Conservation (phyloP, 805 yeast species). For the Yarrowia sp. region DNA sequence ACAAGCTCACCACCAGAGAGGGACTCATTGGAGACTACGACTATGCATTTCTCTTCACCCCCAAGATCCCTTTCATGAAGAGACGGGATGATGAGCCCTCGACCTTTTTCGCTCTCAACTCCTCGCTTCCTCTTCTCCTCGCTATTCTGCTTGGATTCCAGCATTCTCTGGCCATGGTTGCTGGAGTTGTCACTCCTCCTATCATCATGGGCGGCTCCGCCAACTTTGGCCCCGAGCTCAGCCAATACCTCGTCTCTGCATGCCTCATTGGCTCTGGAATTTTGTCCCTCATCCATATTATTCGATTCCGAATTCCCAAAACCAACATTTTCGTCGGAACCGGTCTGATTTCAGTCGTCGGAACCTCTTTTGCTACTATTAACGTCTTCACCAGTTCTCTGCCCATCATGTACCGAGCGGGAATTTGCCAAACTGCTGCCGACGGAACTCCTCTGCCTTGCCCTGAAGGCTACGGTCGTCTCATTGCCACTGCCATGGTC, state of each 20-base stretch:
- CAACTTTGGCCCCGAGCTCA: slow-evolving; percentile 47
- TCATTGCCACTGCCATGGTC: slow-evolving; percentile 70
- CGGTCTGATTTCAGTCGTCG: slow-evolving; percentile 84
- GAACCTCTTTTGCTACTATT: slow-evolving; percentile 86
- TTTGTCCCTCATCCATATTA: slow-evolving; percentile 69
- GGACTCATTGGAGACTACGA: slow-evolving; percentile 88
- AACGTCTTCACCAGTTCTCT: slow-evolving; percentile 71
- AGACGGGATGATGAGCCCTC: slow-evolving; percentile 49
- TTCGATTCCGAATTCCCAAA: slow-evolving; percentile 69
- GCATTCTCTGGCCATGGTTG: slow-evolving; percentile 86
- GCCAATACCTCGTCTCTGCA: slow-evolving; percentile 68
- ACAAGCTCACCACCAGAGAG: slow-evolving; percentile 61
- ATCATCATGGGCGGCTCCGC: slow-evolving; percentile 64
- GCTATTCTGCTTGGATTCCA: slow-evolving; percentile 81
- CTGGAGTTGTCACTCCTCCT: slow-evolving; percentile 89
- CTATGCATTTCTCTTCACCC: slow-evolving; percentile 74
- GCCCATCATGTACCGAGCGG: slow-evolving; percentile 74
- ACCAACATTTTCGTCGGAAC: slow-evolving; percentile 83
- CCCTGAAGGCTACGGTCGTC: slow-evolving; percentile 84
- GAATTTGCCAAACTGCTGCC: slow-evolving; percentile 55
- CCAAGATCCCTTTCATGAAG: slow-evolving; percentile 66
- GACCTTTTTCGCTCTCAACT: slow-evolving; percentile 79
- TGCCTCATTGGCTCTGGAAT: slow-evolving; percentile 68
- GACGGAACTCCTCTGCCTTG: slow-evolving; percentile 70
- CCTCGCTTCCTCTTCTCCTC: slow-evolving; percentile 72